Percentiles rank a stretch among this genome's conserved stretches.
Evolutionary conservation across 1,284 basidiomycete species (phyloP).

Genomic region (Takashimella koratensis): DNA sequence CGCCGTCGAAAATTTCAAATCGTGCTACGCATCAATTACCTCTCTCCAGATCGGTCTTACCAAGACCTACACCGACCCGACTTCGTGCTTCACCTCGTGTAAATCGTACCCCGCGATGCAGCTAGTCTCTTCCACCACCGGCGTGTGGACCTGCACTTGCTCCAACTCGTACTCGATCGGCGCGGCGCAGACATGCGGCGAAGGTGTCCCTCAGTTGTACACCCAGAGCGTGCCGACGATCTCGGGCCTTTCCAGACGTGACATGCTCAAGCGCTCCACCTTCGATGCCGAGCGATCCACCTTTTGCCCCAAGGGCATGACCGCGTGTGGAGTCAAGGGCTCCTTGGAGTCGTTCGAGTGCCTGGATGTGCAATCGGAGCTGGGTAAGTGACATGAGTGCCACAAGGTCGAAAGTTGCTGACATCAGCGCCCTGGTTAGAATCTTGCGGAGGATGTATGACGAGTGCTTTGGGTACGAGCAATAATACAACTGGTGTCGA

Average conservation of each 20-base stretch:
- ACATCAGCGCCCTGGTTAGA: neutral
- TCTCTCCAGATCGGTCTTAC: neutral
- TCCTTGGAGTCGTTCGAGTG: neutral
- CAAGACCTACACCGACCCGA: neutral
- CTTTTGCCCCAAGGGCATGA: neutral
- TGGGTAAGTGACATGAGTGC: neutral
- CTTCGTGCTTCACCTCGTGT: neutral
- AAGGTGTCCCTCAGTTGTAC: neutral
- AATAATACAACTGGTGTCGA: slow-evolving; percentile 1
- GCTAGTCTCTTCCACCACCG: neutral
- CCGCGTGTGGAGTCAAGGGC: neutral
- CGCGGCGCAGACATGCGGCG: neutral
- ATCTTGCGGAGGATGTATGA: neutral
- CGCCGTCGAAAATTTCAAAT: neutral
- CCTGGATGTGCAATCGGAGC: neutral
- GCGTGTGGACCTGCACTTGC: neutral
- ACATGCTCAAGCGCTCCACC: neutral
- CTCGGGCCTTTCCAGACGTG: neutral
- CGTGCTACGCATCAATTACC: neutral
- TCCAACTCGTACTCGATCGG: neutral
- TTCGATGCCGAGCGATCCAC: neutral
- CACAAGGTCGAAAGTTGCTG: no score
- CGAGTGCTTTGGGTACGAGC: neutral
- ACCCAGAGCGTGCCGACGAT: neutral
- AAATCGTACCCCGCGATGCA: neutral